Base-by-base conservation (phyloP, 257 asterid species). In the Mentha longifolia region DNA sequence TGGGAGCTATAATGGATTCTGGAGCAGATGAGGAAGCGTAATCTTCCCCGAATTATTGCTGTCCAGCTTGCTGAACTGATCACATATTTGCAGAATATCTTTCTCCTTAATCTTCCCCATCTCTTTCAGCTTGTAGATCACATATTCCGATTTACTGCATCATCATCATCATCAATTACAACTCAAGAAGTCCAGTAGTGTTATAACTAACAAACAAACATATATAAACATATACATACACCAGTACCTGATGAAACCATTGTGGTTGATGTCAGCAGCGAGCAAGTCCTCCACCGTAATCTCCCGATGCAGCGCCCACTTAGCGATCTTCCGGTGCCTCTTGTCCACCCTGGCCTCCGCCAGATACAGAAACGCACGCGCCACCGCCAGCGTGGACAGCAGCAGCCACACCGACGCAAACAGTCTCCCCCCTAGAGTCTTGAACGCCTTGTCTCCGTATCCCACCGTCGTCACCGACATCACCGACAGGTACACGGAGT, bases 401-500 rank as follows among this genome's bases (percentile, higher is more conserved):
- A 86, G 59, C 15, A 83, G 85, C 87, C 88, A 85, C 0, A 81
- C 33, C 12, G 88, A 65, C 2, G 90, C 90, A 52, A 85, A 85
- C 67, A 81, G 19, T 14, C 90, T 75, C 75, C 90, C 90, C 3
- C 25, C 41, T 7, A 79, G 20, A 2, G 84, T 79, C 75, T 67
- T 75, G 19, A 85, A 85, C 45, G 91, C 91, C 75, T 77, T 79
- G 67, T 85, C 91, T 1, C 91, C 86, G 42, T 85, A 85, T 2
- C 88, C 90, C 17, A 85, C 90, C 16, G 90, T 85, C 8, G 90
- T 85, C 43, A 85, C 90, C 0, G 90, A 85, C 86, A 81, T 83
- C 50, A 85, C 88, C 7, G 88, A 79, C 43, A 83, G 41, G 39
- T 83, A 83, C 0, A 81, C 59, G 0, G 85, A 85, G 64, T 85